A percentile compares a stretch with the other conserved stretches of the same genome.
Evolutionary conservation across 192 early-diverging fungal species (phyloP).

Genomic region (Chytriomyces sp.): DNA sequence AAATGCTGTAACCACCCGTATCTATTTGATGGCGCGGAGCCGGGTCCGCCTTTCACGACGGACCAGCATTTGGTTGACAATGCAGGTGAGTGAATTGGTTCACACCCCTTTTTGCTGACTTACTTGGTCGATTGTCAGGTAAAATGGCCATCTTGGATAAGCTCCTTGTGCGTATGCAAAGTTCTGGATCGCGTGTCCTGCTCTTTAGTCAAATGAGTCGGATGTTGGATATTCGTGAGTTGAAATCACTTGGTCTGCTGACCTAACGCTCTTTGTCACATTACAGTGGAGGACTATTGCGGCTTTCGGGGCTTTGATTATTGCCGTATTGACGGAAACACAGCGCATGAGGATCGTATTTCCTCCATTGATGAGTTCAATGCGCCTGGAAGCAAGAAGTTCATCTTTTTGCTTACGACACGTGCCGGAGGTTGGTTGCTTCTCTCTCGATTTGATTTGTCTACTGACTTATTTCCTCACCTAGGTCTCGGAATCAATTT

Average conservation of each 20-base stretch:
- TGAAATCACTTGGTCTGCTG: neutral
- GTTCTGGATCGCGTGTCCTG: constrained; percentile 90
- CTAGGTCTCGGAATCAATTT: constrained; percentile 93
- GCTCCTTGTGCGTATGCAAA: constrained; percentile 75
- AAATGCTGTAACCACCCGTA: constrained; percentile 88
- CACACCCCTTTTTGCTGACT: neutral
- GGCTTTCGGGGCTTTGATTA: constrained; percentile 87
- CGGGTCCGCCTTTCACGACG: constrained; percentile 91
- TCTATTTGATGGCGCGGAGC: constrained; percentile 89
- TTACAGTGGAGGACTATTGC: constrained; percentile 89
- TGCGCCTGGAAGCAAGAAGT: constrained; percentile 84
- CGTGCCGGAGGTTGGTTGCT: constrained; percentile 76
- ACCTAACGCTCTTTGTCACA: neutral
- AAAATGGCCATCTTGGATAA: constrained; percentile 95
- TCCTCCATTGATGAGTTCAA: constrained; percentile 93
- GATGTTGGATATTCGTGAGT: constrained; percentile 83
- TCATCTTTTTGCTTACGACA: constrained; percentile 95
- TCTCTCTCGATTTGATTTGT: constrained; percentile 1
- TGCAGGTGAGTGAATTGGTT: constrained; percentile 46
- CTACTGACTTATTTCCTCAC: neutral
- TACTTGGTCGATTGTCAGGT: too few relatives aligned
- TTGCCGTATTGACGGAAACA: constrained; percentile 96
- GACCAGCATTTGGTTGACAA: constrained; percentile 95
- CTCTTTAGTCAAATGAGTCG: constrained; percentile 99
- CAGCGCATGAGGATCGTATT: constrained; percentile 91